A percentile compares a stretch with the other conserved stretches of the same genome.
These are phyloP conservation scores for Hanseniaspora jakobsenii DNA, from an alignment of 805 yeast genomes.

Conservation along the genomic window DNA sequence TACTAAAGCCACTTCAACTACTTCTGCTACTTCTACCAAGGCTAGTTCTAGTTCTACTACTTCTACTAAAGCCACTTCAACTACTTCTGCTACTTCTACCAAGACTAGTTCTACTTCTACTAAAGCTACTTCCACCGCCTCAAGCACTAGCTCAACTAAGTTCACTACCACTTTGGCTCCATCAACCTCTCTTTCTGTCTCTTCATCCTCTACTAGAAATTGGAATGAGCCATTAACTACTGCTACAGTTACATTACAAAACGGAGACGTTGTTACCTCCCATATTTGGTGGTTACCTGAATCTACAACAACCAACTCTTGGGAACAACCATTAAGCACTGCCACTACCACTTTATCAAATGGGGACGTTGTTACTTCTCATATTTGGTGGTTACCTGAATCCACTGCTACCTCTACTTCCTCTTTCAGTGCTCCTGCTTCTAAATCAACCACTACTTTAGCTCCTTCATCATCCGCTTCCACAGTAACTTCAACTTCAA, in stretches of 20 bases:
- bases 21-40: constrained; percentile 15
- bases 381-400: constrained; percentile 16
- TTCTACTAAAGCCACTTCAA: constrained; percentile 6
- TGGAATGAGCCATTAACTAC: constrained; percentile 15
- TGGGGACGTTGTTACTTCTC: constrained; percentile 13
- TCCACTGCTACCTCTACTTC: constrained; percentile 16
- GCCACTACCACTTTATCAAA: constrained; percentile 10
- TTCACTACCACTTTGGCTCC: constrained; percentile 11
- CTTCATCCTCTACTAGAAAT: constrained; percentile 7
- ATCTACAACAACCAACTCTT: constrained; percentile 7
- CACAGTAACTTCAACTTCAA: constrained; percentile 12
- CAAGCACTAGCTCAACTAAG: constrained; percentile 1
- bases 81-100: constrained; percentile 15
- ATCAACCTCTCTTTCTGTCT: neutral
- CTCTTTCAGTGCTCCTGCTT: constrained; percentile 10
- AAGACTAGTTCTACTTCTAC: constrained; percentile 10
- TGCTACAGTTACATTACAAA: constrained; percentile 8
- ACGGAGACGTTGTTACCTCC: constrained; percentile 13
- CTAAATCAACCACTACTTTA: constrained; percentile 9
- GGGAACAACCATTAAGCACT: constrained; percentile 15
- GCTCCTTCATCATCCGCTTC: constrained; percentile 14
- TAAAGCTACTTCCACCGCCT: neutral
- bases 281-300: constrained; percentile 17
- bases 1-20: neutral
- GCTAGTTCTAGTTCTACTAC: constrained; percentile 9